Percentiles rank a stretch among this genome's conserved stretches.
Conservation (phyloP, 2,329 filamentous ascomycete species). For the Coniochaeta prunicola region DNA sequence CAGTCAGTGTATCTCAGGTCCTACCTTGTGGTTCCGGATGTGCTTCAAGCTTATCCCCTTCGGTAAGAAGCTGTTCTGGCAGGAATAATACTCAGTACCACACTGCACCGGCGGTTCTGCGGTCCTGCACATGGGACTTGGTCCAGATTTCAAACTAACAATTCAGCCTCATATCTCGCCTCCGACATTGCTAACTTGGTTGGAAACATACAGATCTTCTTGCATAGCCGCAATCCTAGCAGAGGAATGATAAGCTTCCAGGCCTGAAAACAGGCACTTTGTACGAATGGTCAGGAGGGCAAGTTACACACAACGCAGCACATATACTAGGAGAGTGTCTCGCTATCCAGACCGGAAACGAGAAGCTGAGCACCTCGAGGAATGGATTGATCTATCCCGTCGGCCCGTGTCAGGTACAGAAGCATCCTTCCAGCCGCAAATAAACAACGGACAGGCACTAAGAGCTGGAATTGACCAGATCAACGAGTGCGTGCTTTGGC, state of each 20-base stretch:
- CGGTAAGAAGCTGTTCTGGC: background rate
- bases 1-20: background rate
- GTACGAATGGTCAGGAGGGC: background rate
- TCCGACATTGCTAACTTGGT: background rate
- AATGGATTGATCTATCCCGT: background rate
- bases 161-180: background rate
- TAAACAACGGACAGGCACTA: background rate
- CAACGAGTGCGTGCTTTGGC: background rate
- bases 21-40: background rate
- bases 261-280: background rate
- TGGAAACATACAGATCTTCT: background rate
- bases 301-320: background rate
- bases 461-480: background rate
- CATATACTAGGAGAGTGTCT: background rate
- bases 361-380: background rate
- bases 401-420: background rate
- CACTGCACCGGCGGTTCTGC: background rate
- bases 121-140: background rate
- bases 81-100: background rate
- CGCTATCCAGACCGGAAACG: background rate
- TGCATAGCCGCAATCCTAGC: background rate
- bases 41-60: background rate
- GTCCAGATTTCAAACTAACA: background rate
- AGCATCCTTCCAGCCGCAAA: background rate
- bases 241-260: background rate